A percentile compares a stretch with the other conserved stretches of the same genome.
Evolutionary conservation across 768 basidiomycete genomes (phyloP).

Genomic region (Leccinum arenicola): DNA sequence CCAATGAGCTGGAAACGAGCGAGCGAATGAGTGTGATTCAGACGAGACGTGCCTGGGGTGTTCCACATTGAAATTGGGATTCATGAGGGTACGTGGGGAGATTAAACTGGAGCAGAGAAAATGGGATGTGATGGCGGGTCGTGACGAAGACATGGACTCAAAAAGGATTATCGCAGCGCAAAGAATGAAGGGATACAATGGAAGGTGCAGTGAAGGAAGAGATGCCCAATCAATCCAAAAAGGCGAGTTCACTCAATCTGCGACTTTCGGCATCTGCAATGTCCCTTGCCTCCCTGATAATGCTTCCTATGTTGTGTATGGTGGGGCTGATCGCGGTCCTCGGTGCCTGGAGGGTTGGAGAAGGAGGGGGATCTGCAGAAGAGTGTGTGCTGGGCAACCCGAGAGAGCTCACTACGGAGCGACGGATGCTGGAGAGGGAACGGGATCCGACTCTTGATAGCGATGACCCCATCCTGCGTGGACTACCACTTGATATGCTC

Average conservation of each 20-base stretch:
- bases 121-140: not conserved
- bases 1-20: constrained; percentile 8
- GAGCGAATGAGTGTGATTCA: constrained; percentile 11
- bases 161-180: not conserved
- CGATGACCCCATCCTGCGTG: constrained; percentile 5
- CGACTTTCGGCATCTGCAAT: constrained; percentile 70
- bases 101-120: not conserved
- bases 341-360: constrained; percentile 31
- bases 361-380: constrained; percentile 36
- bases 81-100: constrained; percentile 7
- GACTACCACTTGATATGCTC: constrained; percentile 16
- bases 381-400: constrained; percentile 18
- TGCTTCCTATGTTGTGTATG: constrained; percentile 57
- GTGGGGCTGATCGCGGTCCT: constrained; percentile 52
- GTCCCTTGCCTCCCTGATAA: constrained; percentile 46
- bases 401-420: constrained; percentile 39
- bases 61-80: constrained; percentile 3
- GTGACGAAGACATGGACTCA: not conserved
- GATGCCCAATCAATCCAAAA: constrained; percentile 39
- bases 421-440: constrained; percentile 45
- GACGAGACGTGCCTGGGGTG: constrained; percentile 1
- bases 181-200: not conserved
- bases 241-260: constrained; percentile 70
- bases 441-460: constrained; percentile 33
- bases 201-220: not conserved